A percentile compares a stretch with the other conserved stretches of the same genome.
phyloP scores from a whole-genome alignment of 805 yeast species.

The Candida bentonensis region DNA sequence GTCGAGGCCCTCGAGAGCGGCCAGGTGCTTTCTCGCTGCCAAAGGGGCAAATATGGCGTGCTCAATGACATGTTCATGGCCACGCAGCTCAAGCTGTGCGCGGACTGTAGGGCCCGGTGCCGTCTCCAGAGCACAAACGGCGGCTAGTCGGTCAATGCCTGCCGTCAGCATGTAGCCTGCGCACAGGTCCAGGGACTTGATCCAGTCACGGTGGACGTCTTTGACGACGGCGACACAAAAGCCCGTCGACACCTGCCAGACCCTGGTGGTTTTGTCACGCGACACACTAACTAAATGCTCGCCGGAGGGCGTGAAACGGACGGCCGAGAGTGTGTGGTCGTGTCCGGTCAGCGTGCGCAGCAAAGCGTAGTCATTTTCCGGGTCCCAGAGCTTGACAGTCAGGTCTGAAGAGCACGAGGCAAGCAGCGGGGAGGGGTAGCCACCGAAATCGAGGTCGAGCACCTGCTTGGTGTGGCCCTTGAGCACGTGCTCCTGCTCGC shows the following conservation, averaged over 20 bases:
- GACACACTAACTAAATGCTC: constrained; percentile 54
- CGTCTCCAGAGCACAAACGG: constrained; percentile 39
- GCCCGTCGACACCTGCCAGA: constrained; percentile 62
- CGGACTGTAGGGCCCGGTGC: not conserved
- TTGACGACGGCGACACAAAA: constrained; percentile 49
- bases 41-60: constrained; percentile 52
- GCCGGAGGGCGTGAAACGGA: constrained; percentile 38
- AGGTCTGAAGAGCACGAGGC: constrained; percentile 39
- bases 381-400: constrained; percentile 60
- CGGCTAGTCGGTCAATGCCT: constrained; percentile 62
- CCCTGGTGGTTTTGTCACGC: constrained; percentile 75
- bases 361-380: constrained; percentile 33
- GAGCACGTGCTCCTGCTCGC: constrained; percentile 46
- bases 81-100: constrained; percentile 46
- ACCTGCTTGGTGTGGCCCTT: constrained; percentile 68
- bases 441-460: constrained; percentile 44
- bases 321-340: constrained; percentile 67
- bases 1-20: constrained; percentile 27
- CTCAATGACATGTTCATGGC: constrained; percentile 79
- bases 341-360: constrained; percentile 65
- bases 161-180: constrained; percentile 11
- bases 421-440: constrained; percentile 20
- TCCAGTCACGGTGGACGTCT: constrained; percentile 79
- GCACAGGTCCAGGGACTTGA: constrained; percentile 40
- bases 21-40: constrained; percentile 33